Conservation (phyloP, 495 filamentous ascomycete genomes). For the Friedmanniomyces endolithicus region DNA sequence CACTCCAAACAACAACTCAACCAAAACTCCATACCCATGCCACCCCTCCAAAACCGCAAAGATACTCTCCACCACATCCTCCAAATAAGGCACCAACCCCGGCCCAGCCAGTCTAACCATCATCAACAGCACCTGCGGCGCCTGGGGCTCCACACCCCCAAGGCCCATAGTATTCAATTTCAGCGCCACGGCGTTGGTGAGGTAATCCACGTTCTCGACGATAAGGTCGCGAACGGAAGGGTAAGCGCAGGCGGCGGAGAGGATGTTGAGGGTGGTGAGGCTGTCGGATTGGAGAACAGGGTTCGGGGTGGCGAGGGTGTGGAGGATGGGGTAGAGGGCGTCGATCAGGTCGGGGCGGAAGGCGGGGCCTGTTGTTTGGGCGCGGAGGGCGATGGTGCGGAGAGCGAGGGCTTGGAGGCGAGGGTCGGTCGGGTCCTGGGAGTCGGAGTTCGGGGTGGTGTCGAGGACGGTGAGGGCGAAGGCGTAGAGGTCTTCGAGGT, state of each 20-base stretch:
- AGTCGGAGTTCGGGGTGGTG: conserved; percentile 31
- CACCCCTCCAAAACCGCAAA: conserved; percentile 85
- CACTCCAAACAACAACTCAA: conserved; percentile 73
- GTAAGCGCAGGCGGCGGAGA: conserved; percentile 68
- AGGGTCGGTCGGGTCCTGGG: conserved; percentile 44
- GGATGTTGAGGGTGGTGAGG: conserved; percentile 67
- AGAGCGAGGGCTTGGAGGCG: conserved; percentile 34
- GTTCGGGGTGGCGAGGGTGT: conserved; percentile 66
- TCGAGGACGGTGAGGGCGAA: conserved; percentile 55
- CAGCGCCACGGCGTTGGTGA: conserved; percentile 81
- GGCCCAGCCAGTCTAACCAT: conserved; percentile 83
- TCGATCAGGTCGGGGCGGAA: conserved; percentile 85
- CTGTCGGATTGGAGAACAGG: conserved; percentile 63
- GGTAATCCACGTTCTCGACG: conserved; percentile 88
- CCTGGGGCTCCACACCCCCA: conserved; percentile 65
- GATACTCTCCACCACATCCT: conserved; percentile 78
- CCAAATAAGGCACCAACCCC: conserved; percentile 70
- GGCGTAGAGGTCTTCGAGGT: conserved; percentile 70
- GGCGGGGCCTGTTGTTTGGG: conserved; percentile 32
- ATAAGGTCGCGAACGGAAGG: conserved; percentile 61
- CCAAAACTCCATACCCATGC: conserved; percentile 81
- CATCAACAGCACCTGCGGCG: conserved; percentile 84
- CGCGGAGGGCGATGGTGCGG: conserved; percentile 31
- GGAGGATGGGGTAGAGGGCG: conserved; percentile 75
- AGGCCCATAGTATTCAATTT: conserved; percentile 65